These are phyloP conservation scores for Perilla frutescens DNA, from an alignment of 257 asterid genomes.

Conservation along the genomic window DNA sequence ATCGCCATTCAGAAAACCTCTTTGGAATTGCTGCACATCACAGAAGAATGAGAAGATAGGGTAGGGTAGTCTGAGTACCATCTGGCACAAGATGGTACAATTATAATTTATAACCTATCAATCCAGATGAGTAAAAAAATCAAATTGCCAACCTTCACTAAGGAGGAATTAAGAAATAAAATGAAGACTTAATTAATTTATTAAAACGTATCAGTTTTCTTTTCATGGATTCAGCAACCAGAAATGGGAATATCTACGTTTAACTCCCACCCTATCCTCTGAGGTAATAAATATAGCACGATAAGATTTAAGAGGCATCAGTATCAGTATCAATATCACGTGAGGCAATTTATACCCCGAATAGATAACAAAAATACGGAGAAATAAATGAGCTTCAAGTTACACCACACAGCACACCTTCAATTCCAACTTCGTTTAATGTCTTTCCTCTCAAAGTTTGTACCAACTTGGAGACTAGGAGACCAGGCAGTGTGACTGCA, in stretches of 20 bases:
- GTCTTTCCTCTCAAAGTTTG: constrained; percentile 66
- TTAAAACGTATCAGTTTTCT: not conserved
- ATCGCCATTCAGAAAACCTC: constrained; percentile 22
- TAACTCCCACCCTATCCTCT: not conserved
- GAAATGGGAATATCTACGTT: not conserved
- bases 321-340: not conserved
- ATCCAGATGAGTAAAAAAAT: constrained; percentile 13
- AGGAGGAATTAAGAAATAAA: no score
- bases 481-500: constrained; percentile 83
- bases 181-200: not conserved
- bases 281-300: not conserved
- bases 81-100: no score
- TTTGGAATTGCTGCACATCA: not conserved
- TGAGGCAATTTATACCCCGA: not conserved
- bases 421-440: constrained; percentile 47
- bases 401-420: constrained; percentile 47
- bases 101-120: not conserved
- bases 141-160: not conserved
- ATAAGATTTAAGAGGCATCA: not conserved
- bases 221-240: constrained; percentile 7
- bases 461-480: constrained; percentile 75
- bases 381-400: not conserved
- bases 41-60: not conserved
- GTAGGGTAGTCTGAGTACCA: not conserved
- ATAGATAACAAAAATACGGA: constrained; percentile 14